Evolutionary conservation across 257 asterid genomes (phyloP).

Genomic region (Gardenia jasminoides): DNA sequence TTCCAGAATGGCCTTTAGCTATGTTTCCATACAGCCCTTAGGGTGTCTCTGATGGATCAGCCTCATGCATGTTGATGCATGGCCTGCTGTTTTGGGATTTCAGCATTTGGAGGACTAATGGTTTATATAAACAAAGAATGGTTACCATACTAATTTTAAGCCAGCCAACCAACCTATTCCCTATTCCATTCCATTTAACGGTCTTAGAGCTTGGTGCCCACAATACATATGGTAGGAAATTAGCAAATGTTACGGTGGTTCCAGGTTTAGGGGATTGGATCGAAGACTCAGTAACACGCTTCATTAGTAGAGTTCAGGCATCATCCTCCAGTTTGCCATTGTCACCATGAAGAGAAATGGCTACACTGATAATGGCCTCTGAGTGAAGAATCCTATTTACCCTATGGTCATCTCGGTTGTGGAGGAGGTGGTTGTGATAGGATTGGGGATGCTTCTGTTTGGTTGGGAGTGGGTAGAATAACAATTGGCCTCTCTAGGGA

Average conservation of each 20-base stretch:
- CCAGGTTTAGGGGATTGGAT: slow-evolving; percentile 4
- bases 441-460: slow-evolving; percentile 44
- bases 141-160: slow-evolving; percentile 7
- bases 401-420: slow-evolving; percentile 56
- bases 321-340: slow-evolving; percentile 12
- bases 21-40: slow-evolving; percentile 7
- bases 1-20: background rate
- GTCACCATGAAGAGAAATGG: background rate
- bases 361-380: background rate
- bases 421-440: slow-evolving; percentile 58
- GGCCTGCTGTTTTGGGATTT: background rate
- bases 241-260: slow-evolving; percentile 5
- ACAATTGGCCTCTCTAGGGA: slow-evolving; percentile 66
- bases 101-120: background rate
- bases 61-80: background rate
- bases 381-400: slow-evolving; percentile 4
- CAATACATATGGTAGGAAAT: slow-evolving; percentile 8
- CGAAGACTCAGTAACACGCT: slow-evolving; percentile 13
- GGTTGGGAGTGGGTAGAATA: slow-evolving; percentile 52
- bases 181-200: slow-evolving; percentile 12
- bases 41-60: background rate
- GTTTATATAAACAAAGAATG: slow-evolving; percentile 16
- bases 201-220: slow-evolving; percentile 9
- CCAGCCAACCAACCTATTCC: slow-evolving; percentile 8
- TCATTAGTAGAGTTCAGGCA: background rate